Evolutionary conservation across 2,329 filamentous ascomycete species (phyloP).

Genomic region (Rhynchosporium agropyri): DNA sequence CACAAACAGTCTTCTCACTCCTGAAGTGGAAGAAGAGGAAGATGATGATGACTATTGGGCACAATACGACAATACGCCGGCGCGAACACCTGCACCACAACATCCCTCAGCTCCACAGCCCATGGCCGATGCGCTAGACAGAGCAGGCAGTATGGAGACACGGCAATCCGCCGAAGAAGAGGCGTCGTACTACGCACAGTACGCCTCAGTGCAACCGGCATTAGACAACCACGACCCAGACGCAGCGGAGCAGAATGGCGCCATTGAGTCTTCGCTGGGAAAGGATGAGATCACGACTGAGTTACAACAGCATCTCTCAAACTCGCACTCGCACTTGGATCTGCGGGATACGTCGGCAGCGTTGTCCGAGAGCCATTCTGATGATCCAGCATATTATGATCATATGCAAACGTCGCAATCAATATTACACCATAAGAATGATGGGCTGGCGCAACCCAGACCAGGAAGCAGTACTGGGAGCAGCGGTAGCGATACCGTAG

Average conservation of each 20-base stretch:
- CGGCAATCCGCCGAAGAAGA: slow-evolving; percentile 55
- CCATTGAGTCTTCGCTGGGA: slow-evolving; percentile 50
- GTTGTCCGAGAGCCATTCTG: slow-evolving; percentile 15
- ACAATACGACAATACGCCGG: slow-evolving; percentile 72
- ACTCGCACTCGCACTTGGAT: slow-evolving; percentile 21
- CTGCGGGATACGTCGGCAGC: slow-evolving; percentile 21
- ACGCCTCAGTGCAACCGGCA: slow-evolving; percentile 76
- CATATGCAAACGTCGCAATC: slow-evolving; percentile 12
- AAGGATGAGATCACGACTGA: slow-evolving; percentile 45
- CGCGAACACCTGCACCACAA: slow-evolving; percentile 63
- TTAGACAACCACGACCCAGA: slow-evolving; percentile 83
- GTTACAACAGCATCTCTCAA: slow-evolving; percentile 34
- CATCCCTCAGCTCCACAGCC: slow-evolving; percentile 60
- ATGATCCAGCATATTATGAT: slow-evolving; percentile 5
- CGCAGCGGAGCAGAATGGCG: slow-evolving; percentile 53
- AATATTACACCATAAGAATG: slow-evolving; percentile 7
- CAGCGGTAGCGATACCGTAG: slow-evolving; percentile 59
- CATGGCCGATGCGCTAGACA: slow-evolving; percentile 11
- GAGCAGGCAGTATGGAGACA: background rate
- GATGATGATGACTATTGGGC: slow-evolving; percentile 82
- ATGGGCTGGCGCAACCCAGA: slow-evolving; percentile 55
- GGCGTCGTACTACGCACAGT: slow-evolving; percentile 71
- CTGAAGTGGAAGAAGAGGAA: slow-evolving; percentile 50
- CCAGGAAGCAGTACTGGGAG: slow-evolving; percentile 61
- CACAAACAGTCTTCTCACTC: slow-evolving; percentile 28